Evolutionary conservation across 2,329 filamentous ascomycete genomes (phyloP).

Genomic region (Incumbomyces delicatus): DNA sequence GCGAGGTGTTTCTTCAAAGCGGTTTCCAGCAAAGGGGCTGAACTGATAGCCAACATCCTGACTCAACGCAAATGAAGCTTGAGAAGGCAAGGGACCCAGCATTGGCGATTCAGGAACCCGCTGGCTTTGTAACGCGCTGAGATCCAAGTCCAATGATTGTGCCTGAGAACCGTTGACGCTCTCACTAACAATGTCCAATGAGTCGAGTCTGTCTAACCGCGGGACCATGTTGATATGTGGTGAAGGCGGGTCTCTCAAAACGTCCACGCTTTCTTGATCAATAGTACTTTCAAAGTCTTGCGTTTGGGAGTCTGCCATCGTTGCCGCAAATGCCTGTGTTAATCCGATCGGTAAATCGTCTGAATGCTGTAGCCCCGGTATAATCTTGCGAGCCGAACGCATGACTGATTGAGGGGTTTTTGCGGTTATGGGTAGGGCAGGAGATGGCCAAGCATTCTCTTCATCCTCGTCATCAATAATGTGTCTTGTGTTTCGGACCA

Average conservation of each 20-base stretch:
- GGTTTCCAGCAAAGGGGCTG: conserved; percentile 59
- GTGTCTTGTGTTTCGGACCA: conserved; percentile 44
- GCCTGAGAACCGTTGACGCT: conserved; percentile 40
- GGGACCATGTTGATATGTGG: conserved; percentile 44
- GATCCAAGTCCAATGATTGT: conserved; percentile 37
- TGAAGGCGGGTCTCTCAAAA: conserved; percentile 42
- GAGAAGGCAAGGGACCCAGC: conserved; percentile 25
- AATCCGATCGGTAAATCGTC: conserved; percentile 51
- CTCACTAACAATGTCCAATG: conserved; percentile 51
- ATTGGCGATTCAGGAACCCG: conserved; percentile 24
- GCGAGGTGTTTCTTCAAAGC: conserved; percentile 46
- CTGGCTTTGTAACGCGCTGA: conserved; percentile 54
- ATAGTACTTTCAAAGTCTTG: conserved; percentile 22
- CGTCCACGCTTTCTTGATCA: conserved; percentile 42
- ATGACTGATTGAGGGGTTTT: conserved; percentile 52
- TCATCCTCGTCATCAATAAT: conserved; percentile 59
- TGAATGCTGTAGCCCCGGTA: conserved; percentile 54
- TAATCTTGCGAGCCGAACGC: conserved; percentile 61
- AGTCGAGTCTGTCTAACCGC: conserved; percentile 49
- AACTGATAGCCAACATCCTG: conserved; percentile 71
- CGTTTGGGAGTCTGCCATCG: conserved; percentile 56
- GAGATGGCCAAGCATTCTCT: conserved; percentile 27
- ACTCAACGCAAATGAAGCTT: conserved; percentile 49
- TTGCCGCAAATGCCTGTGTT: conserved; percentile 84
- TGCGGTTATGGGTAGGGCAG: conserved; percentile 22